Percentiles rank a stretch among this genome's conserved stretches.
Evolutionary conservation across 2,329 filamentous ascomycete species (phyloP).

Genomic region (Neonectria faginata): DNA sequence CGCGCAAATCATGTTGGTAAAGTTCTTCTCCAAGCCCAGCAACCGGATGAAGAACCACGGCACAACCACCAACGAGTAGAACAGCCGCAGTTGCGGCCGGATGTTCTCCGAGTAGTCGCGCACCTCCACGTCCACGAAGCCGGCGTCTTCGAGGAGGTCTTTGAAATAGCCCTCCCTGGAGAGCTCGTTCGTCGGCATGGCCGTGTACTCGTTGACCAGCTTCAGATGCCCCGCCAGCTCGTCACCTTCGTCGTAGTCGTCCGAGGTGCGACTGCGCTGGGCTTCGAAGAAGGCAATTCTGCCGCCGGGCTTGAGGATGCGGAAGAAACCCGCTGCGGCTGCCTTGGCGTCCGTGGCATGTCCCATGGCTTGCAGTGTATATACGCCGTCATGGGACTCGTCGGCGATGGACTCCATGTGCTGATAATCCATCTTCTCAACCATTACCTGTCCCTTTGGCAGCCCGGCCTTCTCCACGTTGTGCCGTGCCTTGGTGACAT

Average conservation of each 20-base stretch:
- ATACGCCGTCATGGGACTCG: slow-evolving; percentile 61
- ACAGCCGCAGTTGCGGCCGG: slow-evolving; percentile 60
- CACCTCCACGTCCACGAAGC: slow-evolving; percentile 58
- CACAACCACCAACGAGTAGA: slow-evolving; percentile 58
- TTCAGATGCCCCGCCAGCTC: slow-evolving; percentile 35
- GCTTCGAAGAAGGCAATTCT: slow-evolving; percentile 60
- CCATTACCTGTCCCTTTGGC: slow-evolving; percentile 50
- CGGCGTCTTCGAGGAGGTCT: slow-evolving; percentile 56
- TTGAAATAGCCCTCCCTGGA: slow-evolving; percentile 55
- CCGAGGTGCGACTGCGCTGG: slow-evolving; percentile 52
- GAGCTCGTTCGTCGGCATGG: slow-evolving; percentile 58
- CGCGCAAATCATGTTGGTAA: slow-evolving; percentile 54
- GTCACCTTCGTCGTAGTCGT: slow-evolving; percentile 43
- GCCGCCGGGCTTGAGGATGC: slow-evolving; percentile 61
- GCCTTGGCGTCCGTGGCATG: slow-evolving; percentile 61
- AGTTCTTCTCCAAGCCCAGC: slow-evolving; percentile 57
- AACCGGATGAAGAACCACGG: slow-evolving; percentile 60
- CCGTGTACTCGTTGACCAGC: slow-evolving; percentile 56
- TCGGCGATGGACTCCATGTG: slow-evolving; percentile 56
- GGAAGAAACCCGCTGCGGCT: slow-evolving; percentile 60
- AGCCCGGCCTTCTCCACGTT: slow-evolving; percentile 54
- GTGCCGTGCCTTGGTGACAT: slow-evolving; percentile 57
- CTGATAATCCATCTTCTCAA: slow-evolving; percentile 63
- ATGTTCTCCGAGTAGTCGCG: slow-evolving; percentile 60
- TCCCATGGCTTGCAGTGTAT: slow-evolving; percentile 68